Conservation (phyloP, 2,329 filamentous ascomycete genomes). For the Sporothrix inflata region DNA sequence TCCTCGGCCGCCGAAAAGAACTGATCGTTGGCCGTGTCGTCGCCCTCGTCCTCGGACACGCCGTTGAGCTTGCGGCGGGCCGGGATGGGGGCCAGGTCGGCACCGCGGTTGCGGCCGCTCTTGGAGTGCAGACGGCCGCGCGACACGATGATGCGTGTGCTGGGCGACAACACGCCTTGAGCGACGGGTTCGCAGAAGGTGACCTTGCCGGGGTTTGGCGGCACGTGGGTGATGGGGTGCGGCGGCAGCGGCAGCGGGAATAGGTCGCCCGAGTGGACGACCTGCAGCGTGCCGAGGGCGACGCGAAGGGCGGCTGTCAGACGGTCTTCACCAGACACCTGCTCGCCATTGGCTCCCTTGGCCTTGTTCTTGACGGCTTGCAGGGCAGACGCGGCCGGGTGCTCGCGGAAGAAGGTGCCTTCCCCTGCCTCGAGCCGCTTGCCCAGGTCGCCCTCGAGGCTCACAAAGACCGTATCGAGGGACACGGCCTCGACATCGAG, state of each 20-base stretch:
- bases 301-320: constrained; percentile 71
- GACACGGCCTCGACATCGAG: constrained; percentile 79
- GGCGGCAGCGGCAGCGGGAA: constrained; percentile 76
- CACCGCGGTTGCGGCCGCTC: constrained; percentile 38
- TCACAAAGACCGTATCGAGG: constrained; percentile 85
- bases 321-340: constrained; percentile 54
- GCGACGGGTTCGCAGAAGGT: constrained; percentile 92
- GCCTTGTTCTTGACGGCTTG: constrained; percentile 34
- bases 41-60: constrained; percentile 61
- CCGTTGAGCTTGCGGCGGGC: constrained; percentile 61
- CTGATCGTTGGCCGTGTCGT: constrained; percentile 85
- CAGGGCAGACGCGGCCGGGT: constrained; percentile 45
- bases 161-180: constrained; percentile 77
- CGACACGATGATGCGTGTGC: constrained; percentile 82
- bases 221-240: constrained; percentile 84
- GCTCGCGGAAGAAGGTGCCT: constrained; percentile 74
- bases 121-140: constrained; percentile 61
- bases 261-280: constrained; percentile 84
- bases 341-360: constrained; percentile 42
- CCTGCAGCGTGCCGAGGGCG: constrained; percentile 70
- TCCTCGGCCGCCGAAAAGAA: constrained; percentile 94
- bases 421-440: constrained; percentile 81
- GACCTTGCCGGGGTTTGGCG: constrained; percentile 82
- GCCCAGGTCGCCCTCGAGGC: constrained; percentile 78
- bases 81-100: constrained; percentile 47